Base-by-base conservation (phyloP, 148 eudicot species). In the Pouteria glomerata region DNA sequence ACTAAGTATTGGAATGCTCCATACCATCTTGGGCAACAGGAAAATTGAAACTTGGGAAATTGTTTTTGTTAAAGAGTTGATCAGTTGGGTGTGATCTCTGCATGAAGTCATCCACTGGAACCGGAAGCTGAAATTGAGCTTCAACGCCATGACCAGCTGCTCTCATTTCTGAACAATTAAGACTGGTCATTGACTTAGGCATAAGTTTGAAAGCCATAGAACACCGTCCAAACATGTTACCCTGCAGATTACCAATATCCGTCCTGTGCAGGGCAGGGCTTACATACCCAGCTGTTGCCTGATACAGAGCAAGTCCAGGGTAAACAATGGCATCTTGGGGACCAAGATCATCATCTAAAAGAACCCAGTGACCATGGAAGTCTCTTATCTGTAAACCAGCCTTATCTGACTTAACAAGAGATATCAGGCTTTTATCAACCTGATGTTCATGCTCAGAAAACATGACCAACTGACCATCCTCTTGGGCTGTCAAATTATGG, bases 71-170 rank as follows among this genome's bases (percentile, higher is more conserved):
- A 63, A 91, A 80, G 37, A 85, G 80, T 76, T 87, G 95, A 82
- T 86, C 96, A 29, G 88, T 66, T 4, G 96, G 69, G 69, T 89
- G 89, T n/a, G 97, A 73, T 78, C 90, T 83, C 84, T 94, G 98
- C 98, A 95, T 95, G 78, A 91, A 95, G 79, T 95, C 99, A 83
- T 95, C 99, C 61, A 95, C 97, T 30, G 94, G 86, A 29, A 95
- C 87, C 6, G 99, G 97, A 77, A 91, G 89, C 87, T 95, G 99
- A 79, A 95, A 95, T 75, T 95, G 99, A 65, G 96, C 86, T 79
- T 89, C 99, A 73, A 95, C 94, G 50, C 96, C 99, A 82, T 95
- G 89, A 73, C 97, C 99, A 72, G 99, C 99, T 71, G 96, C 96
- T 76, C 96, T 86, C 99, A 95, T 95, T 80, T 95, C 99, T 37